phyloP scores from a whole-genome alignment of 371 early-diverging fungal species.

The Lichtheimia corymbifera region DNA sequence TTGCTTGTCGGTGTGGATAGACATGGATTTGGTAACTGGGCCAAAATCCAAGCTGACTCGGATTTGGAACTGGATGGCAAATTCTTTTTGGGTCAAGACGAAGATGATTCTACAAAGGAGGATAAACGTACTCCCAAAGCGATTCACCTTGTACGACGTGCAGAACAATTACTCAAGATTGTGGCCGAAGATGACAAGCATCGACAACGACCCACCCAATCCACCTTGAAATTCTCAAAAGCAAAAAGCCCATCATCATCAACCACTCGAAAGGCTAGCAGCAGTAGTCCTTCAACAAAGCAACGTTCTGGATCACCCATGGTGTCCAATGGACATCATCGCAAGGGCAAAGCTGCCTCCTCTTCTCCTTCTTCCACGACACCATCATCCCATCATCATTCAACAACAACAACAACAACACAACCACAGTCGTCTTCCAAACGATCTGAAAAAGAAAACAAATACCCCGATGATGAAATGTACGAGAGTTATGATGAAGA shows the following conservation, averaged over 20 bases:
- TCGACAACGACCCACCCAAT: conserved; percentile 1
- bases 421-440: conserved; percentile 6
- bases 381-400: background rate
- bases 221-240: conserved; percentile 10
- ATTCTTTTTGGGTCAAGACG: conserved; percentile 70
- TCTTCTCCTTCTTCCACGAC: background rate
- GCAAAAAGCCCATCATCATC: background rate
- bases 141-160: conserved; percentile 85
- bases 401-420: background rate
- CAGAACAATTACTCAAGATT: conserved; percentile 86
- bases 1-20: conserved; percentile 90
- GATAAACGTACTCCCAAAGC: conserved; percentile 74
- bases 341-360: background rate
- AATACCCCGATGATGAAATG: conserved; percentile 41
- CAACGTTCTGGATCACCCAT: background rate
- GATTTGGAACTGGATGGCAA: conserved; percentile 77
- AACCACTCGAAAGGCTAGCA: background rate
- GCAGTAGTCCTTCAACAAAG: background rate
- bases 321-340: background rate
- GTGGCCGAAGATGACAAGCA: conserved; percentile 57
- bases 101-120: conserved; percentile 28
- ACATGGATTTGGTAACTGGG: conserved; percentile 96
- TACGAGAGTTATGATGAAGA: conserved; percentile 58
- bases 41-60: conserved; percentile 78
- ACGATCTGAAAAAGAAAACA: conserved; percentile 17